Evolutionary conservation across 1,284 basidiomycete genomes (phyloP).

Genomic region (Polyporus tsugae): DNA sequence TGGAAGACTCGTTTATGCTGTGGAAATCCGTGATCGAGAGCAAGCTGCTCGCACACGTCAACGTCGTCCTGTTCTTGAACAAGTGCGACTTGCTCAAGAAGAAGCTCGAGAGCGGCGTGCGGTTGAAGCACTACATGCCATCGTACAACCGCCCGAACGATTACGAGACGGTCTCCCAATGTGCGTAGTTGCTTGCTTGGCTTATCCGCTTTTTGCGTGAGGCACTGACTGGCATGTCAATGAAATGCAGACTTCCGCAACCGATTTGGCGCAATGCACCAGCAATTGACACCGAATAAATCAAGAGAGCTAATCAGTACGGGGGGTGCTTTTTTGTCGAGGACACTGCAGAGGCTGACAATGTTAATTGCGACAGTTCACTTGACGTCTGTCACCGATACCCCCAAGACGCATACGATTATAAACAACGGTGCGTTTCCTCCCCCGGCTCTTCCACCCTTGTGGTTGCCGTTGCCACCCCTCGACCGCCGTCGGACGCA

Average conservation of each 20-base stretch:
- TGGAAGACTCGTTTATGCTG: slow-evolving; percentile 78
- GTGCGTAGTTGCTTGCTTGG: slow-evolving; percentile 48
- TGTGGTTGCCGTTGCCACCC: not conserved
- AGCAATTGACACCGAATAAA: slow-evolving; percentile 69
- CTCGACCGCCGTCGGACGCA: not conserved
- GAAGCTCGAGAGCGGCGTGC: slow-evolving; percentile 80
- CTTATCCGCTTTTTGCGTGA: slow-evolving; percentile 3
- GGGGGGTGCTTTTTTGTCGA: slow-evolving; percentile 34
- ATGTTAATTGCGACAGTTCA: slow-evolving; percentile 57
- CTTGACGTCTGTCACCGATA: slow-evolving; percentile 81
- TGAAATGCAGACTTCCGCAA: slow-evolving; percentile 66
- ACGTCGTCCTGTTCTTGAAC: slow-evolving; percentile 81
- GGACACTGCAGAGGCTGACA: not conserved
- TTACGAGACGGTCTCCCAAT: slow-evolving; percentile 74
- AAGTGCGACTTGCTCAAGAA: slow-evolving; percentile 79
- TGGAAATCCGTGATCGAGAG: slow-evolving; percentile 77
- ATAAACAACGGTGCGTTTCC: slow-evolving; percentile 49
- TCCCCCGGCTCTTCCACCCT: not conserved
- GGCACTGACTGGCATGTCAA: not conserved
- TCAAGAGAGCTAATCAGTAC: slow-evolving; percentile 74
- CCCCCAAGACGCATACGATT: slow-evolving; percentile 49
- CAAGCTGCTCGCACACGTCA: slow-evolving; percentile 71
- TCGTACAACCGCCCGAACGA: slow-evolving; percentile 76
- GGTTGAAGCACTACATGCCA: slow-evolving; percentile 69
- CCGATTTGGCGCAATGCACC: slow-evolving; percentile 76